Percentiles rank a stretch among this genome's conserved stretches.
Conservation (phyloP, 1,139 yeast genomes). For the Geotrichum reessii region DNA sequence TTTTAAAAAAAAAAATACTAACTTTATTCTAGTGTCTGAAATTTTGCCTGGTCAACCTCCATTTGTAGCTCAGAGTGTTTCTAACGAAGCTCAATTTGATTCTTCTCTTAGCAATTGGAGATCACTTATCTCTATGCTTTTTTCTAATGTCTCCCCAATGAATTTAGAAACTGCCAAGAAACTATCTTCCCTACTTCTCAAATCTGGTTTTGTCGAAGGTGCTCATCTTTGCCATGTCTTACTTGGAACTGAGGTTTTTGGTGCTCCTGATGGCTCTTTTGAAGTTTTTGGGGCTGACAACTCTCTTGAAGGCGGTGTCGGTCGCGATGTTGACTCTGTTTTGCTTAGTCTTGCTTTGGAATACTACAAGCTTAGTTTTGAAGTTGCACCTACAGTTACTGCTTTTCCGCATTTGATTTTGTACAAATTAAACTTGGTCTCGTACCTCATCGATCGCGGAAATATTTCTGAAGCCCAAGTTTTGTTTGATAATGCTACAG, state of each 20-base stretch:
- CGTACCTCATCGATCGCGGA: constrained; percentile 60
- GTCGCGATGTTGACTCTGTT: constrained; percentile 40
- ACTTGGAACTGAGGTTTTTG: constrained; percentile 14
- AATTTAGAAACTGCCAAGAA: constrained; percentile 33
- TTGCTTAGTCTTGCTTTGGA: constrained; percentile 71
- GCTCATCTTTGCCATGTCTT: constrained; percentile 29
- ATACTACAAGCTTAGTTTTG: constrained; percentile 34
- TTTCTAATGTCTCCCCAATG: constrained; percentile 32
- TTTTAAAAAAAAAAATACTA: constrained; percentile 1
- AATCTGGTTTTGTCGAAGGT: constrained; percentile 33
- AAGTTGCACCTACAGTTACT: constrained; percentile 39
- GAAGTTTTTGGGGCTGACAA: constrained; percentile 14
- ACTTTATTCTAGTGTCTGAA: constrained; percentile 13
- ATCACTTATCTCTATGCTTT: constrained; percentile 31
- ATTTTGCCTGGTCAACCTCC: constrained; percentile 16
- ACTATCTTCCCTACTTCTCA: constrained; percentile 35
- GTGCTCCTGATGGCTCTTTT: constrained; percentile 3
- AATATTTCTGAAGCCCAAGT: constrained; percentile 50
- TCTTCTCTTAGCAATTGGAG: constrained; percentile 33
- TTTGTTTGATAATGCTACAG: constrained; percentile 50
- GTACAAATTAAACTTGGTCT: constrained; percentile 57
- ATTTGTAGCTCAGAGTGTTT: constrained; percentile 5
- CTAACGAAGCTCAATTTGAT: constrained; percentile 11
- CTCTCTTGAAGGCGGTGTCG: constrained; percentile 11
- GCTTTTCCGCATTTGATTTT: constrained; percentile 43